Evolutionary conservation across 202 grass and related monocot species (phyloP), one percentile per base, ranked within the genome.

Genomic region (Hordeum pubiflorum): DNA sequence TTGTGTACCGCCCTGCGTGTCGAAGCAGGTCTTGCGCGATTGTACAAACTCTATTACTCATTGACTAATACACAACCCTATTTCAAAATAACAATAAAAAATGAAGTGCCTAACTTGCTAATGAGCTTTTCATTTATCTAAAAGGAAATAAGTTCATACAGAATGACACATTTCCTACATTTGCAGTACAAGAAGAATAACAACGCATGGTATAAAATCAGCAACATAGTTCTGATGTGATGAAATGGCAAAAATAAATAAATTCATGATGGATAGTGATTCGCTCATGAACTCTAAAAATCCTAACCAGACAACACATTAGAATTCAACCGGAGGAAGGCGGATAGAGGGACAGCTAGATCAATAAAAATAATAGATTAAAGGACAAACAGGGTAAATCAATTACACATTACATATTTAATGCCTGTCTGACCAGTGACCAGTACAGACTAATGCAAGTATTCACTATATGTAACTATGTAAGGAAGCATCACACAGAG

Each of bases 61-160:
- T 54, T 8, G 17, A 54, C 17, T n/a, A 54, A 54, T 8, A 54
- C 48, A 54, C 40, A 41, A 41, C 0, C 40, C 40, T 12, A 41
- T 41, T 41, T 41, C 40, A 41, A 41, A 41, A 41, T 41, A 41
- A 41, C 10, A 41, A 41, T 12, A 41, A 12, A 12, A 41, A 12
- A 41, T 41, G 40, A 41, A 41, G 48, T 54, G 15, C 48, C 48
- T 52, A 52, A 52, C 48, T 18, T 52, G 15, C 15, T 52, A n/a
- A n/a, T 54, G 50, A 6, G 5, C 21, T 80, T 72, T 44, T 77
- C 68, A 32, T 81, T 67, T 68, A 76, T 87, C 23, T 62, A 72
- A 63, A 13, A 82, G 23, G 33, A 31, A 36, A 78, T 63, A 72
- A 46, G 62, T 62, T 44, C 15, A 72, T 43, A 62, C 7, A 61